Percentiles rank a stretch among this genome's conserved stretches.
Conservation (phyloP, 208 protist genomes). For the Crithidia bombi region DNA sequence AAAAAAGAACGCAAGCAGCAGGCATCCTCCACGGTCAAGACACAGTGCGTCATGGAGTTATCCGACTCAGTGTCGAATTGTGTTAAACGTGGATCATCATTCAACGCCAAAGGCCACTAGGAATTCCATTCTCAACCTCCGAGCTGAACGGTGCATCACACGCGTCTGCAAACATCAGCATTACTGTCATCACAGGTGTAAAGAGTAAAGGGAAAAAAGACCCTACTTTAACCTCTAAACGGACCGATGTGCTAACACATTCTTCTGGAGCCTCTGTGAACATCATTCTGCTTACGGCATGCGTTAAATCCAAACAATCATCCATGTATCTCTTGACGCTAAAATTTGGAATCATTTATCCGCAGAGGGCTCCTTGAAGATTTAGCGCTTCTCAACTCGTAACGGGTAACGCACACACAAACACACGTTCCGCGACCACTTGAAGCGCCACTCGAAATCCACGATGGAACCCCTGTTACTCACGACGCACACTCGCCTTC, state of each 20-base stretch:
- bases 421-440: not conserved
- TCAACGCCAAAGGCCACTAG: not conserved
- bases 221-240: too few relatives aligned
- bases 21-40: slow-evolving; percentile 32
- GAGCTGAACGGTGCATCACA: too few relatives aligned
- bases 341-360: slow-evolving; percentile 7
- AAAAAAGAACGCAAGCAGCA: not conserved
- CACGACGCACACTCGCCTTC: not conserved
- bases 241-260: not conserved
- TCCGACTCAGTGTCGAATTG: slow-evolving; percentile 58
- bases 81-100: slow-evolving; percentile 43
- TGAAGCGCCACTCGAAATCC: not conserved
- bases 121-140: not conserved
- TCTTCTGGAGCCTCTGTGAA: not conserved
- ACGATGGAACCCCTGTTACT: not conserved
- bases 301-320: slow-evolving; percentile 51
- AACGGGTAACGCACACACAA: not conserved
- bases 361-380: not conserved
- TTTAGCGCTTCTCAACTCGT: too few relatives aligned
- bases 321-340: slow-evolving; percentile 2
- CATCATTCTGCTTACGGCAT: slow-evolving; percentile 59
- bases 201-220: not conserved
- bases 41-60: slow-evolving; percentile 36
- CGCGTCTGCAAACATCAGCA: too few relatives aligned
- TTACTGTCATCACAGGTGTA: not conserved